Evolutionary conservation across 1,284 basidiomycete species (phyloP).

Genomic region (Cryptococcus maquisensis): DNA sequence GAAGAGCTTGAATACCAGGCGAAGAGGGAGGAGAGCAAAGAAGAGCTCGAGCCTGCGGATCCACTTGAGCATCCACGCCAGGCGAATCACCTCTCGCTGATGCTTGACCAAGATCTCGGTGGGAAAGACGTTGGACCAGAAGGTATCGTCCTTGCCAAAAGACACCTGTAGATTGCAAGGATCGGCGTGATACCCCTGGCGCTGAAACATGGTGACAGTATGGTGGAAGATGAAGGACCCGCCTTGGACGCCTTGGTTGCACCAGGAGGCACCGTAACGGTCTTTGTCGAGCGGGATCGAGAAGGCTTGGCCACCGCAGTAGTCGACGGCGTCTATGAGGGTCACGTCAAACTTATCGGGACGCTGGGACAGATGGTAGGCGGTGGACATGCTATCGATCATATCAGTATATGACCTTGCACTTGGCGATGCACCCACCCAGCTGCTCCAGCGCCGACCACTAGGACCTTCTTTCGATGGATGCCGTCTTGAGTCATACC

Average conservation of each 20-base stretch:
- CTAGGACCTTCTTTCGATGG: not conserved
- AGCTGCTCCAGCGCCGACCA: not conserved
- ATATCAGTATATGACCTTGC: not conserved
- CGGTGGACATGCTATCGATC: not conserved
- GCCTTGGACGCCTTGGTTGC: conserved; percentile 58
- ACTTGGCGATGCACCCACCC: conserved; percentile 1
- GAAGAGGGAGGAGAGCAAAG: conserved; percentile 60
- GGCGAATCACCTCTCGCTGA: conserved; percentile 57
- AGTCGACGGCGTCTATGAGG: conserved; percentile 51
- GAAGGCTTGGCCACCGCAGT: conserved; percentile 61
- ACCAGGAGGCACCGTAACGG: conserved; percentile 56
- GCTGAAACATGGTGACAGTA: conserved; percentile 58
- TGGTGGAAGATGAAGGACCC: conserved; percentile 60
- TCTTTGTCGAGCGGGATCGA: conserved; percentile 55
- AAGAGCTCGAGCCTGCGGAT: conserved; percentile 56
- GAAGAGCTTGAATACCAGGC: conserved; percentile 58
- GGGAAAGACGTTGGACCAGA: conserved; percentile 66
- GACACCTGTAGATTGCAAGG: conserved; percentile 58
- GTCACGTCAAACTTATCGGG: not conserved
- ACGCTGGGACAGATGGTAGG: not conserved
- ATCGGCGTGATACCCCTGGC: conserved; percentile 55
- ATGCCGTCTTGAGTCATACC: no score
- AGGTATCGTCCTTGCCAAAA: conserved; percentile 59
- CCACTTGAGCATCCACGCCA: conserved; percentile 56
- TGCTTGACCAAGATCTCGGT: conserved; percentile 56